A percentile compares a stretch with the other conserved stretches of the same genome.
Evolutionary conservation across 805 yeast genomes (phyloP).

Genomic region (Diddensiella transvaalensis): DNA sequence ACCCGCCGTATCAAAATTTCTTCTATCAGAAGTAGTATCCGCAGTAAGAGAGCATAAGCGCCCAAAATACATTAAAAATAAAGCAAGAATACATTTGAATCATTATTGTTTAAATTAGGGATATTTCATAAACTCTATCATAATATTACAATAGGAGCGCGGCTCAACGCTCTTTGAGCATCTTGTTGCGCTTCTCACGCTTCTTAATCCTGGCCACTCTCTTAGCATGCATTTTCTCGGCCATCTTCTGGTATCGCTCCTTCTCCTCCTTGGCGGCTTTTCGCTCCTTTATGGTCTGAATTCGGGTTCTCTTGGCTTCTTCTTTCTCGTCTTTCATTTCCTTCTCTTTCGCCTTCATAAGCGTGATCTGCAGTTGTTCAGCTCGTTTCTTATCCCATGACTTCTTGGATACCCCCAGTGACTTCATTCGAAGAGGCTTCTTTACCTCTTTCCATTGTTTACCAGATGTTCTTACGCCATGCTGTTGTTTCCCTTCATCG

Average conservation of each 20-base stretch:
- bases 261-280: conserved; percentile 79
- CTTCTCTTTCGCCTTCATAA: conserved; percentile 62
- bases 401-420: conserved; percentile 48
- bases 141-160: background rate
- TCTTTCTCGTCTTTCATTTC: conserved; percentile 78
- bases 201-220: conserved; percentile 84
- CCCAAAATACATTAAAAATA: too few species aligned
- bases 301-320: conserved; percentile 48
- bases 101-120: too few species aligned
- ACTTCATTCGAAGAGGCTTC: conserved; percentile 31
- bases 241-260: conserved; percentile 80
- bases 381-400: conserved; percentile 67
- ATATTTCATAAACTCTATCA: background rate
- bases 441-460: conserved; percentile 37
- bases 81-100: too few species aligned
- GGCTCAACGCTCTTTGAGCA: conserved; percentile 76
- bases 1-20: too few species aligned
- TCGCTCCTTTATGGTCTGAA: conserved; percentile 51
- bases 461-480: conserved; percentile 31
- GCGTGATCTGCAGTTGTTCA: conserved; percentile 61
- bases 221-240: conserved; percentile 86
- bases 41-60: too few species aligned
- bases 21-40: too few species aligned
- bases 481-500: conserved; percentile 4
- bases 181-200: conserved; percentile 91